Evolutionary conservation across 2,329 filamentous ascomycete genomes (phyloP), one percentile per base, ranked within the genome.

Genomic region (Colletotrichum chlorophyti): DNA sequence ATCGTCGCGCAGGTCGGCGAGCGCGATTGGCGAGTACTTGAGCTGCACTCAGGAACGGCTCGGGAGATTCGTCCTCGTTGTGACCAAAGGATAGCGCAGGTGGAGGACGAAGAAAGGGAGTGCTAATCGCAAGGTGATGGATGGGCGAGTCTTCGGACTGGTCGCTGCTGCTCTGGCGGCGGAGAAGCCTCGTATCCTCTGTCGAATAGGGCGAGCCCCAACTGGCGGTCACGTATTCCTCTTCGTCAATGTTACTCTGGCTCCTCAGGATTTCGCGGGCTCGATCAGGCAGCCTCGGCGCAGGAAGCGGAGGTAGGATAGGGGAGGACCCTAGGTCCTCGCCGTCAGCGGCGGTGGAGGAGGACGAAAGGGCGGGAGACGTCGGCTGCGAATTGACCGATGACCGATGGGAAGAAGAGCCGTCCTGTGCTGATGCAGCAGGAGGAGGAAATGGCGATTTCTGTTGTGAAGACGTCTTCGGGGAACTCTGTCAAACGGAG

Each of bases 131-230:
- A 49, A 89, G 76, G 53, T 83, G 83, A 63, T 87, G 85, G 61
- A 88, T 79, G 0, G 82, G 84, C 40, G 80, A 84, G 61, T 84
- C 84, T 66, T 86, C 84, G 3, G 83, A 87, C 57, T 74, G 74
- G 65, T 82, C 84, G 71, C 84, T 88, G 69, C 82, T 77, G 65
- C 83, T 85, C 61, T 78, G 74, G 51, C 74, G 75, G 49, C 79
- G 80, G 52, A 81, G 75, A 60, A 81, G 74, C 41, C 69, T 73
- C 65, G 71, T 73, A 55, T 84, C 89, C 34, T 88, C 83, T 61
- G 82, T 83, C 53, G 90, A 88, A 75, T 97, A 97, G 19, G 93
- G 93, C 51, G 93, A 97, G 54, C 93, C 93, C 93, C 93, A 97
- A 71, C 89, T 93, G 45, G 92, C 89, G 42, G 91, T 95, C 60